Evolutionary conservation across 2,329 filamentous ascomycete genomes (phyloP), one percentile per base, ranked within the genome.

Genomic region (Microdochium trichocladiopsis): DNA sequence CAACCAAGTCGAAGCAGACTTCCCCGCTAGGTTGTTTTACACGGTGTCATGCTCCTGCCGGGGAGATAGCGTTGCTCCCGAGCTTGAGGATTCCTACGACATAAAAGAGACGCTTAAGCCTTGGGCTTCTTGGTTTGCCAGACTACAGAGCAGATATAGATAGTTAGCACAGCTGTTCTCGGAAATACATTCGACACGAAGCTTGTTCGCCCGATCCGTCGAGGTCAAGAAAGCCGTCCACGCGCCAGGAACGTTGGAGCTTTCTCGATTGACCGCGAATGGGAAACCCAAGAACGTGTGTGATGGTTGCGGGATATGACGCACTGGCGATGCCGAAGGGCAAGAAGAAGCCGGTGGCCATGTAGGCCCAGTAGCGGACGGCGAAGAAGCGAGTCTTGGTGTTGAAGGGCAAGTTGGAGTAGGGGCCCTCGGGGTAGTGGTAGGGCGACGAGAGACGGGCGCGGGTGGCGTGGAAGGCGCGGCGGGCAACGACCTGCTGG

Each of bases 361-460:
- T 69, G 78, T 88, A 94, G 58, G 69, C 69, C 87, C 90, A 95
- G 85, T 88, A 99, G 74, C 86, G 81, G 63, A 90, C 57, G 60
- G 77, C 82, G 72, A 99, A 99, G 76, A 80, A 88, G 76, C 85
- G 89, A 69, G 86, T 93, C 77, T 90, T 80, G 61, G 94, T 88
- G 82, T 99, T 95, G 85, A 99, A 99, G 61, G 94, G 94, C 61
- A 99, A 76, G 83, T 96, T 97, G 79, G 82, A 86, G 75, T 90
- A 88, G 67, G 93, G 89, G 60, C 93, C 94, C 79, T 97, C 93
- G 64, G 93, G 87, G 80, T 99, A 99, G 82, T 99, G 94, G 86
- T 95, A 96, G 59, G 92, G 92, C 70, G 90, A 95, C 65, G 80
- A 83, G 70, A 95, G 77, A 72, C 89, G 90, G 70, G 87, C 75